Conservation (phyloP, 495 filamentous ascomycete species). For the Melanomma pulvis-pyrius region DNA sequence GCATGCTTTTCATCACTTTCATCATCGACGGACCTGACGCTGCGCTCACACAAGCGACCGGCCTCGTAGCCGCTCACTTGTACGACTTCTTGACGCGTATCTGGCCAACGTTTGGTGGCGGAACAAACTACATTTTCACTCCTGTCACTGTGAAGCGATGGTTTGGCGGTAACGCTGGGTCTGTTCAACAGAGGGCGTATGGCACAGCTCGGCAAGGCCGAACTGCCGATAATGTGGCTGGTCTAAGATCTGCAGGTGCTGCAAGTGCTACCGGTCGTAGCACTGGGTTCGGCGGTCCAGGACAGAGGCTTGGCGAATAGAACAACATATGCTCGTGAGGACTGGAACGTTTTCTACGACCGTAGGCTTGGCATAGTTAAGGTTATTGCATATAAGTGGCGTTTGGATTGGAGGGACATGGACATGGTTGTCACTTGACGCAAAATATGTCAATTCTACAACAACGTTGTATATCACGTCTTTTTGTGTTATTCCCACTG, state of each 20-base stretch:
- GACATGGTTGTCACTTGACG: too few species aligned
- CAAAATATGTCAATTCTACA: too few species aligned
- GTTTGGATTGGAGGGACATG: not conserved
- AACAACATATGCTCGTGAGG: not conserved
- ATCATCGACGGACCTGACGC: slow-evolving; percentile 55
- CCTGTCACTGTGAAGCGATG: slow-evolving; percentile 66
- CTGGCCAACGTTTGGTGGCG: slow-evolving; percentile 82
- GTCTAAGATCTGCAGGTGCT: too few species aligned
- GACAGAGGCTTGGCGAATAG: slow-evolving; percentile 64
- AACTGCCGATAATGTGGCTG: slow-evolving; percentile 32
- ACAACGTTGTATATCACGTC: not conserved
- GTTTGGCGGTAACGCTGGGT: slow-evolving; percentile 53
- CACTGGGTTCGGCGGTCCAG: slow-evolving; percentile 50
- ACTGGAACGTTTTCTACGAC: not conserved
- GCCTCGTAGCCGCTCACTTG: slow-evolving; percentile 79
- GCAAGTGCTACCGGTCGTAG: slow-evolving; percentile 34
- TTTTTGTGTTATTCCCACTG: not conserved
- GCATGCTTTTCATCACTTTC: slow-evolving; percentile 70
- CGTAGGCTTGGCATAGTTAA: too few species aligned
- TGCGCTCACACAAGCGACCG: slow-evolving; percentile 61
- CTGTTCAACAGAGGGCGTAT: slow-evolving; percentile 53
- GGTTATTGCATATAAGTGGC: not conserved
- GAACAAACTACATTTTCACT: slow-evolving; percentile 69
- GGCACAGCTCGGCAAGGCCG: slow-evolving; percentile 58
- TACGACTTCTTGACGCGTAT: slow-evolving; percentile 83